Percentiles rank a stretch among this genome's conserved stretches.
Conservation (phyloP, 768 basidiomycete genomes). For the Chlorophyllum brunneum region DNA sequence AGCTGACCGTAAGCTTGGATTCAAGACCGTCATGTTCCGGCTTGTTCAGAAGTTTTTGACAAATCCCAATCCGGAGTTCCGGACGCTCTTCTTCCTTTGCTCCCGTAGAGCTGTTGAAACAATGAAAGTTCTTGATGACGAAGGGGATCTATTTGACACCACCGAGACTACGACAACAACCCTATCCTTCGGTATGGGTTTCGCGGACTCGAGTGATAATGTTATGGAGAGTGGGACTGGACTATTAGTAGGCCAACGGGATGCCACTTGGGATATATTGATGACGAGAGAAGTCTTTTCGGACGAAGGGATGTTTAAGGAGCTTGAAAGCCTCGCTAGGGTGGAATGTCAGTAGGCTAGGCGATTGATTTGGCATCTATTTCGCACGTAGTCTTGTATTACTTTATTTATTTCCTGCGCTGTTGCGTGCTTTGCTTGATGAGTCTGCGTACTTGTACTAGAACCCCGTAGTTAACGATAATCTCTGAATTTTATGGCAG, state of each 20-base stretch:
- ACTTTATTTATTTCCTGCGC: not conserved
- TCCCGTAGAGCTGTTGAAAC: conserved; percentile 71
- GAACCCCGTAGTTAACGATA: too few relatives aligned
- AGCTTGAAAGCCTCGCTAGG: conserved; percentile 75
- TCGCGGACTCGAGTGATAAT: conserved; percentile 67
- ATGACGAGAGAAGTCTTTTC: conserved; percentile 57
- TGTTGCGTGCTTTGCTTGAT: not conserved
- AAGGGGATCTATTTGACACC: conserved; percentile 72
- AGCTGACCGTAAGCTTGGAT: conserved; percentile 59
- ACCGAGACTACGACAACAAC: conserved; percentile 55
- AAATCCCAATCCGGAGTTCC: conserved; percentile 44
- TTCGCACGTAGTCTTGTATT: conserved; percentile 11
- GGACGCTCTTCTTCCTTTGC: conserved; percentile 48
- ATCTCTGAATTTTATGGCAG: not conserved
- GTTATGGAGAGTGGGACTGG: conserved; percentile 71
- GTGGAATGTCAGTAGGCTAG: conserved; percentile 54
- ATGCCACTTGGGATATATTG: conserved; percentile 67
- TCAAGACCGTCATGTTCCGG: conserved; percentile 66
- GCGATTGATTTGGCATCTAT: conserved; percentile 6
- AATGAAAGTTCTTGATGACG: conserved; percentile 76
- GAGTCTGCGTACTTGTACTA: conserved; percentile 3
- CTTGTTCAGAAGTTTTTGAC: conserved; percentile 63
- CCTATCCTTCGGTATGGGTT: conserved; percentile 83
- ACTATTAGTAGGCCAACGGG: conserved; percentile 67
- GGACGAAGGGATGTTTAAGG: conserved; percentile 71